Evolutionary conservation across 176 grass and related monocot species (phyloP).

Genomic region (Guadua angustifolia): DNA sequence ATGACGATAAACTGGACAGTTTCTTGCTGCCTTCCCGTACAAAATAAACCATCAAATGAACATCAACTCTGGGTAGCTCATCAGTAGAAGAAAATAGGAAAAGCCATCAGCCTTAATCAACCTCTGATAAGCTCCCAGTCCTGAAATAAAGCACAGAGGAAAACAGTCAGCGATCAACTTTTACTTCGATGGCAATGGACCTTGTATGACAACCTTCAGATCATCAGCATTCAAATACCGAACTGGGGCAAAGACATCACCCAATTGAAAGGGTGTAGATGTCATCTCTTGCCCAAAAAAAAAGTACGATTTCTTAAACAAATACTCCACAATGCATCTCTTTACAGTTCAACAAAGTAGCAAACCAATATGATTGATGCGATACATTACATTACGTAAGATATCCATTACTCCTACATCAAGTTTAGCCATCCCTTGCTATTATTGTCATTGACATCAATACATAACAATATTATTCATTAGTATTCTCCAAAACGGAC

Average conservation of each 20-base stretch:
- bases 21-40: conserved; percentile 44
- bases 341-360: not conserved
- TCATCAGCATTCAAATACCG: not conserved
- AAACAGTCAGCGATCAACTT: not conserved
- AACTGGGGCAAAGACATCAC: not conserved
- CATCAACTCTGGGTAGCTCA: conserved; percentile 31
- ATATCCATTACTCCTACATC: not conserved
- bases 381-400: not conserved
- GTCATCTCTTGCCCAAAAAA: not conserved
- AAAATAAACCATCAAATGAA: conserved; percentile 54
- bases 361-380: not conserved
- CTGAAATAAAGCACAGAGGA: conserved; percentile 28
- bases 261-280: not conserved
- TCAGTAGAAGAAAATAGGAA: conserved; percentile 36
- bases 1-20: conserved; percentile 40
- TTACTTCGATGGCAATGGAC: not conserved
- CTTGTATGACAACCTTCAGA: not conserved
- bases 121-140: conserved; percentile 27
- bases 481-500: not conserved
- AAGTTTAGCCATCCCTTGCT: not conserved
- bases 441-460: not conserved
- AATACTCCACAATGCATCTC: not conserved
- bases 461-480: not conserved
- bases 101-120: conserved; percentile 8
- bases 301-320: not conserved